phyloP scores from a whole-genome alignment of 2,329 filamentous ascomycete genomes.

The Cytospora chrysosperma region DNA sequence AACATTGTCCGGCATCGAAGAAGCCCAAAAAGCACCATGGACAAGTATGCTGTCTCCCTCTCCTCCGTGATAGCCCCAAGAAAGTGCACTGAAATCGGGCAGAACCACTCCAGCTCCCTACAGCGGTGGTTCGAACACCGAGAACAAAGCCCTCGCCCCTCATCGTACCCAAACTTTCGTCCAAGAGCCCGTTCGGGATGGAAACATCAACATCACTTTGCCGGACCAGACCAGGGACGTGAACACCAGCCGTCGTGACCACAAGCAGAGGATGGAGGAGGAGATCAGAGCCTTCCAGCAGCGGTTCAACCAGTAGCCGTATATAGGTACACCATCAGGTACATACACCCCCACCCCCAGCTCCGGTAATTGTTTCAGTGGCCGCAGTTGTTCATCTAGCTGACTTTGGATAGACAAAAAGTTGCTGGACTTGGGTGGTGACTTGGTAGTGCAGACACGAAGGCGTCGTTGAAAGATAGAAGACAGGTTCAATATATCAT shows the following conservation, averaged over 20 bases:
- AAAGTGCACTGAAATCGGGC: not conserved
- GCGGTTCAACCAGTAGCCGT: not conserved
- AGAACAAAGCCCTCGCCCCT: not conserved
- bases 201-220: not conserved
- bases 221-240: not conserved
- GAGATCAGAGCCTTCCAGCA: not conserved
- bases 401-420: not conserved
- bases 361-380: no score
- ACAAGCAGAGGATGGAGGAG: not conserved
- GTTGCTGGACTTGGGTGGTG: not conserved
- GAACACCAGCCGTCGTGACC: not conserved
- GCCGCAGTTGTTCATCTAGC: not conserved
- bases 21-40: not conserved
- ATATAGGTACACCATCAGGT: not conserved
- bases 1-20: no score
- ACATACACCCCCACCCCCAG: not conserved
- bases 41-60: not conserved
- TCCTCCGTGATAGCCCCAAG: no score
- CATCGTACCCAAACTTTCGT: not conserved
- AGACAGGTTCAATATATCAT: no score
- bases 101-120: not conserved
- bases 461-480: no score
- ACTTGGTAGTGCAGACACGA: conserved; percentile 22
- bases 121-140: not conserved
- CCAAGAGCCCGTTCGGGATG: not conserved